phyloP scores from a whole-genome alignment of 2,329 filamentous ascomycete genomes.

The Lachnellula cervina region DNA sequence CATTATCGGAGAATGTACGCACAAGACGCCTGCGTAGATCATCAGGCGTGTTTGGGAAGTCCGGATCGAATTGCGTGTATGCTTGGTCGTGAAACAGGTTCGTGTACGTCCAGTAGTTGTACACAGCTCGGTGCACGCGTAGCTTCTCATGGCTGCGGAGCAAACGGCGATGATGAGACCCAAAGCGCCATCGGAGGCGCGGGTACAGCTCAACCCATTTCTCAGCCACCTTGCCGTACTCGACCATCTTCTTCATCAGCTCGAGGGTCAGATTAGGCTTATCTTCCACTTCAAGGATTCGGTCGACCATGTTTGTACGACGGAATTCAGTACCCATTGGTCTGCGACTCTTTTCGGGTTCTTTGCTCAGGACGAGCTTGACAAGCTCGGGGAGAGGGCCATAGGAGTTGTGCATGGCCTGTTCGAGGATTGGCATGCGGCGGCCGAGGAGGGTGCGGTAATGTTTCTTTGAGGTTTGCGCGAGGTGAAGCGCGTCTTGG shows the following conservation, averaged over 20 bases:
- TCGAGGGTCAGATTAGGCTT: constrained; percentile 24
- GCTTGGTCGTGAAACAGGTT: constrained; percentile 28
- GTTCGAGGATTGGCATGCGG: constrained; percentile 22
- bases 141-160: constrained; percentile 24
- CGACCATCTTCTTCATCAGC: constrained; percentile 28
- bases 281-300: constrained; percentile 18
- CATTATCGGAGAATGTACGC: constrained; percentile 24
- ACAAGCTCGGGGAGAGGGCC: constrained; percentile 25
- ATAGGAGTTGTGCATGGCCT: constrained; percentile 26
- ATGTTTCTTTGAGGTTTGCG: constrained; percentile 26
- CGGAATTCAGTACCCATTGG: constrained; percentile 28
- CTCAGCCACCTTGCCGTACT: constrained; percentile 27
- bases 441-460: constrained; percentile 26
- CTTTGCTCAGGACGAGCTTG: constrained; percentile 27
- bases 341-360: constrained; percentile 25
- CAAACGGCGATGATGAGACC: constrained; percentile 27
- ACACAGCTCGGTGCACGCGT: constrained; percentile 27
- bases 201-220: constrained; percentile 31
- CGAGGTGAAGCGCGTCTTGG: constrained; percentile 26
- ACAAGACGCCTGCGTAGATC: constrained; percentile 27
- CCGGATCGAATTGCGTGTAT: constrained; percentile 26
- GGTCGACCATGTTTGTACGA: constrained; percentile 22
- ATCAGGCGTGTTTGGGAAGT: constrained; percentile 15
- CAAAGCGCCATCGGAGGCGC: constrained; percentile 28
- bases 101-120: constrained; percentile 31